Conservation (phyloP, 2,329 filamentous ascomycete species). For the Escovopsis sp. region DNA sequence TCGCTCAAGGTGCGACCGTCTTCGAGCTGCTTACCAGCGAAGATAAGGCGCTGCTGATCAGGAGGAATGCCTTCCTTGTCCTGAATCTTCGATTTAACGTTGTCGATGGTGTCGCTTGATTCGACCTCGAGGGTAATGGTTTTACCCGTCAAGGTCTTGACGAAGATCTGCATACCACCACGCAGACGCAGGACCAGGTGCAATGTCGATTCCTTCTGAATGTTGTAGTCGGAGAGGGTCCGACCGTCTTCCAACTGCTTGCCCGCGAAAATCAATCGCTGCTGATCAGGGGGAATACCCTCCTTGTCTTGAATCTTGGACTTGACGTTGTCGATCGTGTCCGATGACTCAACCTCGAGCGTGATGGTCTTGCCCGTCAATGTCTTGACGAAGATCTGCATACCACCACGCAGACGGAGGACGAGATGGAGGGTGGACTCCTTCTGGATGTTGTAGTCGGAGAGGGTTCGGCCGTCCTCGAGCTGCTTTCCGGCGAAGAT, state of each 20-base stretch:
- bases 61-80: conserved; percentile 99
- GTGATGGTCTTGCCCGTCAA: conserved; percentile 87
- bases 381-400: too few relatives aligned
- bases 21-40: conserved; percentile 44
- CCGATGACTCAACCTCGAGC: conserved; percentile 45
- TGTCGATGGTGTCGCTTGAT: conserved; percentile 99
- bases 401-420: too few relatives aligned
- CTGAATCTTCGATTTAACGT: conserved; percentile 97
- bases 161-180: conserved; percentile 73
- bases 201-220: conserved; percentile 18
- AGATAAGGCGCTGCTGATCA: conserved; percentile 94
- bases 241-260: too few relatives aligned
- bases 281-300: too few relatives aligned
- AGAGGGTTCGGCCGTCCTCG: too few relatives aligned
- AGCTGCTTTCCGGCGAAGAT: too few relatives aligned
- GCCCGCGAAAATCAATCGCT: too few relatives aligned
- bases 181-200: conserved; percentile 83
- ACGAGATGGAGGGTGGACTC: too few relatives aligned
- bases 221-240: too few relatives aligned
- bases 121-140: conserved; percentile 99
- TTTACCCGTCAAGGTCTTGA: conserved; percentile 92
- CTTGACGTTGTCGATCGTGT: conserved; percentile 80
- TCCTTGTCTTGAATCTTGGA: conserved; percentile 38
- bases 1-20: conserved; percentile 97
- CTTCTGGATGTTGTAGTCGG: too few relatives aligned